Percentiles rank a stretch among this genome's conserved stretches.
Evolutionary conservation across 2,329 filamentous ascomycete genomes (phyloP).

Genomic region (Neonectria neomacrospora): DNA sequence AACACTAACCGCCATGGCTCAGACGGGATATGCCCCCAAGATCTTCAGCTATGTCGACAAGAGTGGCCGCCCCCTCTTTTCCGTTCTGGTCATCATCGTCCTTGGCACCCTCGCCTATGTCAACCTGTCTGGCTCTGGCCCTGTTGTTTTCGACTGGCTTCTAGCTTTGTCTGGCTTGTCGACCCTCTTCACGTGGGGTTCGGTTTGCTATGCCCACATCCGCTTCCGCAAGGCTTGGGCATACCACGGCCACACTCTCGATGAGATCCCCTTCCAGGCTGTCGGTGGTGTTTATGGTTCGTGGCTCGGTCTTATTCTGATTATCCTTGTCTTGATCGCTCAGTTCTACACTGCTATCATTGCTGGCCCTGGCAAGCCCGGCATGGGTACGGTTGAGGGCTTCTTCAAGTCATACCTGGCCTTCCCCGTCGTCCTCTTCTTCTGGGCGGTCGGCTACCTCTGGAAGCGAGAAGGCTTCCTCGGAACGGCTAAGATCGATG

Average conservation of each 20-base stretch:
- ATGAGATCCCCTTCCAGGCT: slow-evolving; percentile 74
- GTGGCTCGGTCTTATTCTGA: slow-evolving; percentile 69
- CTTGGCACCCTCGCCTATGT: slow-evolving; percentile 63
- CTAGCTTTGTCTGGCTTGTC: slow-evolving; percentile 71
- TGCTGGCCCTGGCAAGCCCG: slow-evolving; percentile 47
- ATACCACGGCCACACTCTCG: slow-evolving; percentile 67
- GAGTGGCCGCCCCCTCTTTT: slow-evolving; percentile 61
- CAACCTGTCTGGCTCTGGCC: slow-evolving; percentile 57
- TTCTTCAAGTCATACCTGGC: slow-evolving; percentile 69
- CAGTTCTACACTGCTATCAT: slow-evolving; percentile 64
- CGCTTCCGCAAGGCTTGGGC: slow-evolving; percentile 73
- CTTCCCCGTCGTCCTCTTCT: slow-evolving; percentile 63
- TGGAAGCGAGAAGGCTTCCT: slow-evolving; percentile 75
- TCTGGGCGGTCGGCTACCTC: slow-evolving; percentile 68
- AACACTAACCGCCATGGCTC: slow-evolving; percentile 64
- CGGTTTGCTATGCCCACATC: slow-evolving; percentile 71
- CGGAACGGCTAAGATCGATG: slow-evolving; percentile 69
- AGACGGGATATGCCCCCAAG: slow-evolving; percentile 65
- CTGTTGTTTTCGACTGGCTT: slow-evolving; percentile 71
- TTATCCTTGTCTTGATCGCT: slow-evolving; percentile 65
- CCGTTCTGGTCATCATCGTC: slow-evolving; percentile 57
- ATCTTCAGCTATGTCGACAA: slow-evolving; percentile 65
- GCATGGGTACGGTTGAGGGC: slow-evolving; percentile 55
- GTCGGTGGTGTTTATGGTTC: slow-evolving; percentile 71
- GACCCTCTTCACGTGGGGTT: slow-evolving; percentile 73